Evolutionary conservation across 495 filamentous ascomycete genomes (phyloP).

Genomic region (Cladorrhinum samala): DNA sequence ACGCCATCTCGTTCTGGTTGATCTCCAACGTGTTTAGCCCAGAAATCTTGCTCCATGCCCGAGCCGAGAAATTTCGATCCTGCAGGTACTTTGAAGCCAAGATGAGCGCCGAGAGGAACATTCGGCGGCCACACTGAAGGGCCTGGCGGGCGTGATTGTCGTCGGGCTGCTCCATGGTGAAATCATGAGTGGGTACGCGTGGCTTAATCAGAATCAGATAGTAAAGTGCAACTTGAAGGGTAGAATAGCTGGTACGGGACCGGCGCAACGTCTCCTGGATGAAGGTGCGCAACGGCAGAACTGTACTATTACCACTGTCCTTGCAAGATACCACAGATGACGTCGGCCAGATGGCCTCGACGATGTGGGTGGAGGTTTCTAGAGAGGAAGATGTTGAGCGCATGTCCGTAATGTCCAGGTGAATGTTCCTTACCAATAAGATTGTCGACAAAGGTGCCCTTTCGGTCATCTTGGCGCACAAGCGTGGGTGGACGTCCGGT

Average conservation of each 20-base stretch:
- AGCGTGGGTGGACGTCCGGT: conserved; percentile 71
- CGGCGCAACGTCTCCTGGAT: conserved; percentile 95
- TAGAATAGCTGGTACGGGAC: conserved; percentile 94
- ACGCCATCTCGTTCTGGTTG: conserved; percentile 93
- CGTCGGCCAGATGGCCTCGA: conserved; percentile 94
- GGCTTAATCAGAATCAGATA: conserved; percentile 92
- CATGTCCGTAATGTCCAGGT: conserved; percentile 13
- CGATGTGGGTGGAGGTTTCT: conserved; percentile 97
- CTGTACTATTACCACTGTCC: conserved; percentile 55
- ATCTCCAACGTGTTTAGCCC: conserved; percentile 85
- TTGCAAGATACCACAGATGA: conserved; percentile 55
- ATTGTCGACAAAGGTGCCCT: conserved; percentile 92
- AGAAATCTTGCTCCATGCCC: conserved; percentile 98
- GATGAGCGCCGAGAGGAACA: conserved; percentile 92
- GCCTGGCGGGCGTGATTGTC: conserved; percentile 69
- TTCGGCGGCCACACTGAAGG: conserved; percentile 92
- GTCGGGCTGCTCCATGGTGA: conserved; percentile 80
- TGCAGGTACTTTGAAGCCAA: conserved; percentile 95
- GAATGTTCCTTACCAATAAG: conserved; percentile 82
- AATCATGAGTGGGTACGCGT: conserved; percentile 73
- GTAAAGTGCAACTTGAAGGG: conserved; percentile 91
- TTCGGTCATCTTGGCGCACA: conserved; percentile 85
- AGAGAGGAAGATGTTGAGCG: conserved; percentile 23
- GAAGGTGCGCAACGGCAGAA: conserved; percentile 87
- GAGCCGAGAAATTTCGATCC: conserved; percentile 93